phyloP scores from a whole-genome alignment of 2,329 filamentous ascomycete genomes.

The Aaosphaeria pasadenensis region DNA sequence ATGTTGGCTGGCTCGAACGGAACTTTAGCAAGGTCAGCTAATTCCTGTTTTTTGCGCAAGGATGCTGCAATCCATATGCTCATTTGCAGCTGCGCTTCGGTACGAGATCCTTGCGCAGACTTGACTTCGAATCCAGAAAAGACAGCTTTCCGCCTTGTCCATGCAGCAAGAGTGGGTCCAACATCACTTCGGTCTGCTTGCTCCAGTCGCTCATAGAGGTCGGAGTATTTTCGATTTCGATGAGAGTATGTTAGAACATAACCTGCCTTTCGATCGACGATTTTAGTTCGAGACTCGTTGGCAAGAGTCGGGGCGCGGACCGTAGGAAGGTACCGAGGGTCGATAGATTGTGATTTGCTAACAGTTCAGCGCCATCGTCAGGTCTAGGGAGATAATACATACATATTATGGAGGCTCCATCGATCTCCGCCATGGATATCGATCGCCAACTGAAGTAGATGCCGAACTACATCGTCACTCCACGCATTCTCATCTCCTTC shows the following conservation, averaged over 20 bases:
- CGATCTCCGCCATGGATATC: constrained; percentile 8
- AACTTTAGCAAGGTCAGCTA: background rate
- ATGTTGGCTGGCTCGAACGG: background rate
- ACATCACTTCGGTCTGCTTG: constrained; percentile 3
- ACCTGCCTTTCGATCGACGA: constrained; percentile 10
- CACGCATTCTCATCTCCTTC: constrained; percentile 9
- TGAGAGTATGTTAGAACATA: constrained; percentile 13
- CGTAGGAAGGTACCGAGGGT: constrained; percentile 8
- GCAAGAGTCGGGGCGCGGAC: constrained; percentile 3
- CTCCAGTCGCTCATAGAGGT: constrained; percentile 7
- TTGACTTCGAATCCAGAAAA: constrained; percentile 17
- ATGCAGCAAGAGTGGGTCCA: constrained; percentile 8
- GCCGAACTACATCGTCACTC: constrained; percentile 9
- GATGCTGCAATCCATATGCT: constrained; percentile 16
- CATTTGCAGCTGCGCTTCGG: constrained; percentile 16
- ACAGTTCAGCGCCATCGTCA: background rate
- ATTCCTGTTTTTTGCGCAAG: constrained; percentile 14
- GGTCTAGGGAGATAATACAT: background rate
- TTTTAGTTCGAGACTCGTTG: background rate
- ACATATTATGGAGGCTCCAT: constrained; percentile 11
- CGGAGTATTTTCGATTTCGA: constrained; percentile 6
- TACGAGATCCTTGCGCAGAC: constrained; percentile 9
- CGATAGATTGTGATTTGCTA: constrained; percentile 12
- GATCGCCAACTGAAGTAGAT: constrained; percentile 10
- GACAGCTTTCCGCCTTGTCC: constrained; percentile 3